Base-by-base conservation (phyloP, 2,329 filamentous ascomycete genomes). In the Penicillium thymicola region DNA sequence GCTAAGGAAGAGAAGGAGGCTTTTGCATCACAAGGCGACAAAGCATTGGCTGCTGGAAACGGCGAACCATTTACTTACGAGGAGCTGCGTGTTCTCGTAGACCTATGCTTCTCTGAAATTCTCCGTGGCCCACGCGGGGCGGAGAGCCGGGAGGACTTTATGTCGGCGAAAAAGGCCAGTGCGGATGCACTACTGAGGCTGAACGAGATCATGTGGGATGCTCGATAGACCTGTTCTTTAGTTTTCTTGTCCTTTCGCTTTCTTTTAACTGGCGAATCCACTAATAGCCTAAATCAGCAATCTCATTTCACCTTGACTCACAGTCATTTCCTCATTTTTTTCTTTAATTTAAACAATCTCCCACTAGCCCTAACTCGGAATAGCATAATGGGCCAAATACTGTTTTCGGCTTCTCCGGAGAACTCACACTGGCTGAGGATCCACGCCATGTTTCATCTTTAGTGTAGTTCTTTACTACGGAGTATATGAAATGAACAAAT, bases 171-270 rank as follows among this genome's bases (percentile, higher is more conserved):
- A 66, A 77, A 76, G 57, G 74, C 71, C 21, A 76, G 73, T 57
- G 75, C 72, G 11, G 77, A 79, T 66, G 72, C 75, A 13, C 64
- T 79, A 57, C 62, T 79, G 56, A 70, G 70, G 48, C 63, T 79
- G 64, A 78, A 75, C 52, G 77, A 79, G 66, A 66, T 78, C 41
- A 78, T 79, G 76, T 79, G 77, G 77, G 77, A 79, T 71, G 74
- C 72, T 36, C 70, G 66, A 49, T 73, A 66, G 62, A 50, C 30
- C 30, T 27, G 32, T 48, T 43, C 38, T 37, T 23, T 16, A 25
- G 14, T 41, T 25, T 3, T 34, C 4, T 28, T 40, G 14, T 13
- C 11, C 11, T 16, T 11, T 34, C 9, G 11, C 5, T 38, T 7
- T 14, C 13, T 38, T 47, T 18, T 44, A 42, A 21, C 50, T 25